Percentiles rank a stretch among this genome's conserved stretches.
These are phyloP conservation scores for Populus hybrid DNA, from an alignment of 441 rosid species.

Conservation along the genomic window DNA sequence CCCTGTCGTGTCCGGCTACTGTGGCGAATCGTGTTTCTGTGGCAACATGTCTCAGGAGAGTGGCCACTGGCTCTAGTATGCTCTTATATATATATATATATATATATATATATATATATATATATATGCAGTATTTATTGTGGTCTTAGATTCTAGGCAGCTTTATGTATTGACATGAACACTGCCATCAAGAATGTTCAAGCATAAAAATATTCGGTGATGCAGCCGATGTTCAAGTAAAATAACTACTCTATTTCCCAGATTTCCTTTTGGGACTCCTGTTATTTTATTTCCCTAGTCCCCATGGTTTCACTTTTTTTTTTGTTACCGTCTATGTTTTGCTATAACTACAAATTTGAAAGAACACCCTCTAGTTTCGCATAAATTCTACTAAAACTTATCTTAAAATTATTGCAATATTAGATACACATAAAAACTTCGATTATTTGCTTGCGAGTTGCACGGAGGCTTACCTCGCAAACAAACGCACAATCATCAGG, in stretches of 20 bases:
- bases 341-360: no score
- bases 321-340: no score
- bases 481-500: no score
- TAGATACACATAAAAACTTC: no score
- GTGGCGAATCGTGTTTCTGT: slow-evolving; percentile 31
- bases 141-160: background rate
- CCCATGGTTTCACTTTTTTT: background rate
- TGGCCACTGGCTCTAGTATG: background rate
- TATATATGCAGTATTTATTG: background rate
- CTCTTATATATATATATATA: no score
- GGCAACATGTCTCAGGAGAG: background rate
- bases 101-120: background rate
- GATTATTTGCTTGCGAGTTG: no score
- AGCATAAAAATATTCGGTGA: slow-evolving; percentile 10
- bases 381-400: no score
- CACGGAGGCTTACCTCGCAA: no score
- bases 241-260: slow-evolving; percentile 9
- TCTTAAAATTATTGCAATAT: no score
- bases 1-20: slow-evolving; percentile 17
- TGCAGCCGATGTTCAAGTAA: slow-evolving; percentile 15
- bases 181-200: slow-evolving; percentile 40
- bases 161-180: slow-evolving; percentile 13
- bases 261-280: background rate
- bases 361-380: no score
- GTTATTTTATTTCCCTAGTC: background rate